Evolutionary conservation across 345 rosid species (phyloP).

Genomic region (Sapria himalayana): DNA sequence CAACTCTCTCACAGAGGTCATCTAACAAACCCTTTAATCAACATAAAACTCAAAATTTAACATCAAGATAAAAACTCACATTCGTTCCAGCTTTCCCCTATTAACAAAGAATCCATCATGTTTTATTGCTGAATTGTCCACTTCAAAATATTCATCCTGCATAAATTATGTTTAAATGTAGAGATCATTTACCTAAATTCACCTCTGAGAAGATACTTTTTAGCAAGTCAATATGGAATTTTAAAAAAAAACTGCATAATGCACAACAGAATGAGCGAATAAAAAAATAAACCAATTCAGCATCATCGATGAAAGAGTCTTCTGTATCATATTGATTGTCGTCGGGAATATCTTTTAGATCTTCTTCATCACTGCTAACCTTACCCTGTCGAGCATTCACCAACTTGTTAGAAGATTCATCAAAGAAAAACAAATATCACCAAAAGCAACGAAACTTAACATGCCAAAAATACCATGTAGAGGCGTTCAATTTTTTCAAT

Average conservation of each 20-base stretch:
- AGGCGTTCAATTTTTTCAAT: slow-evolving; percentile 94
- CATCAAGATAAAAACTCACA: slow-evolving; percentile 32
- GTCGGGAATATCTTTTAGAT: slow-evolving; percentile 58
- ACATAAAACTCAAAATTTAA: no score
- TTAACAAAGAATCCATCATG: slow-evolving; percentile 86
- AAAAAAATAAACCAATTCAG: slow-evolving; percentile 40
- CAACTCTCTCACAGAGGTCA: no score
- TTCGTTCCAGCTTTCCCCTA: slow-evolving; percentile 68
- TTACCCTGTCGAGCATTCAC: slow-evolving; percentile 39
- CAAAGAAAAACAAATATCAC: not conserved
- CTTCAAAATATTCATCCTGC: slow-evolving; percentile 98
- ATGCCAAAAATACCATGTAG: slow-evolving; percentile 65
- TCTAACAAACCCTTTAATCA: no score
- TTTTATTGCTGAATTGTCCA: slow-evolving; percentile 73
- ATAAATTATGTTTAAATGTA: no score
- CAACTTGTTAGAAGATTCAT: slow-evolving; percentile 7
- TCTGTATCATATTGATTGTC: slow-evolving; percentile 93
- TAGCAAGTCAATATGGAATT: no score
- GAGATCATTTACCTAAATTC: no score
- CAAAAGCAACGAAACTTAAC: not conserved
- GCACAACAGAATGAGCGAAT: slow-evolving; percentile 1
- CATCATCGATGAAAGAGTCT: slow-evolving; percentile 91
- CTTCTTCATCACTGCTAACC: slow-evolving; percentile 89
- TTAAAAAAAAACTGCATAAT: not conserved
- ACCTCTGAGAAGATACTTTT: no score